Evolutionary conservation across 768 basidiomycete genomes (phyloP).

Genomic region (Amanita muscaria): DNA sequence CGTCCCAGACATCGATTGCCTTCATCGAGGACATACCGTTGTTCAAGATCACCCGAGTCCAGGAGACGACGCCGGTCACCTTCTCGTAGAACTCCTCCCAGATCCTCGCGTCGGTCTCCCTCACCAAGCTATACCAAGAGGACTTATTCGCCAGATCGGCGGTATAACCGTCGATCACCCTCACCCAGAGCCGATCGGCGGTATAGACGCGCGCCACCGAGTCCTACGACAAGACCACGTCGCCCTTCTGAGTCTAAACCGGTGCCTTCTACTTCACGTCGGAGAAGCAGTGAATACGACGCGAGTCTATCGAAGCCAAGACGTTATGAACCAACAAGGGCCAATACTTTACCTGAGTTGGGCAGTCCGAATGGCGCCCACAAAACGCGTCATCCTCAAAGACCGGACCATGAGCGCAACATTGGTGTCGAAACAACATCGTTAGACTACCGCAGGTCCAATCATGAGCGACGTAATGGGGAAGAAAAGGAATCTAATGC

Average conservation of each 20-base stretch:
- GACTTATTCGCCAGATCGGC: background rate
- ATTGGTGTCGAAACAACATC: background rate
- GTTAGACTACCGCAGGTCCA: background rate
- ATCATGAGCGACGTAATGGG: background rate
- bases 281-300: background rate
- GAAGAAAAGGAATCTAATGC: background rate
- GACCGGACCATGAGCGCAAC: background rate
- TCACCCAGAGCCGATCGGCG: background rate
- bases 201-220: background rate
- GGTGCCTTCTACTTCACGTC: constrained; percentile 1
- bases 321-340: background rate
- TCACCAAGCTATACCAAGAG: background rate
- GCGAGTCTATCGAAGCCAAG: background rate
- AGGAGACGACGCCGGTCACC: background rate
- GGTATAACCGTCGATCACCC: background rate
- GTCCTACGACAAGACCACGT: background rate
- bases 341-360: background rate
- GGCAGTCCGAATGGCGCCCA: background rate
- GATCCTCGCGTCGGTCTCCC: background rate
- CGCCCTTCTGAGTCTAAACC: background rate
- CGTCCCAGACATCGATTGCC: constrained; percentile 4
- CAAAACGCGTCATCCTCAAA: background rate
- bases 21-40: constrained; percentile 4
- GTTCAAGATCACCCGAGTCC: background rate
- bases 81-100: background rate